Percentiles rank a stretch among this genome's conserved stretches.
phyloP scores from a whole-genome alignment of 352 stramenopile species.

The Phytophthora sp. region DNA sequence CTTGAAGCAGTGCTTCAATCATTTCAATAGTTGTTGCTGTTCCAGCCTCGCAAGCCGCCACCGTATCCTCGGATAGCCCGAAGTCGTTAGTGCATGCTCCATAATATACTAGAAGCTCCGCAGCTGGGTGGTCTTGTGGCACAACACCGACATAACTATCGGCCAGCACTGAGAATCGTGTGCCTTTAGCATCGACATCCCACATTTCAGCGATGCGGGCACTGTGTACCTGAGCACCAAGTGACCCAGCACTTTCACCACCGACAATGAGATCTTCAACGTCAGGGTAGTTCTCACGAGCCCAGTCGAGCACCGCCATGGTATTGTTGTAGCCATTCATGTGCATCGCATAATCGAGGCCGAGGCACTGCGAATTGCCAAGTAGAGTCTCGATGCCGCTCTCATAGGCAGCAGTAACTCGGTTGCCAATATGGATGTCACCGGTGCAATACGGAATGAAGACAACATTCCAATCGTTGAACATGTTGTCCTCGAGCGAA shows the following conservation, averaged over 20 bases:
- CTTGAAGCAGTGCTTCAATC: constrained; percentile 44
- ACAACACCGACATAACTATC: constrained; percentile 68
- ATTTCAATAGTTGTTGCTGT: constrained; percentile 43
- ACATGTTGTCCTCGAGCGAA: constrained; percentile 57
- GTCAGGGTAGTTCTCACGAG: constrained; percentile 59
- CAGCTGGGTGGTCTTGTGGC: constrained; percentile 37
- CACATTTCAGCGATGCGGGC: constrained; percentile 54
- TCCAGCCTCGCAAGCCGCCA: constrained; percentile 48
- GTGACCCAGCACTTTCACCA: constrained; percentile 56
- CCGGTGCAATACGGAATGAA: constrained; percentile 78
- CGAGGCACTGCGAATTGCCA: constrained; percentile 37
- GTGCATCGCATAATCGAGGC: constrained; percentile 50
- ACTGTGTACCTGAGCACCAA: constrained; percentile 55
- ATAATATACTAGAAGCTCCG: constrained; percentile 48
- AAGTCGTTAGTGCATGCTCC: constrained; percentile 36
- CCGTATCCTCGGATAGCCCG: constrained; percentile 37
- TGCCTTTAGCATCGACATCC: constrained; percentile 48
- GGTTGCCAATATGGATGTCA: constrained; percentile 67
- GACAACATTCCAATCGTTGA: constrained; percentile 78
- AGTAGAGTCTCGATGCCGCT: constrained; percentile 43
- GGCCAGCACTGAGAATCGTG: constrained; percentile 48
- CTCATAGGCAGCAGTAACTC: constrained; percentile 20
- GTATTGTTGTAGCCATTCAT: constrained; percentile 75
- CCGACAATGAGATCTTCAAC: constrained; percentile 56
- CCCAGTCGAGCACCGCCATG: constrained; percentile 63